A percentile compares a stretch with the other conserved stretches of the same genome.
phyloP scores from a whole-genome alignment of 2,329 filamentous ascomycete genomes.

The Ascosphaera apis region DNA sequence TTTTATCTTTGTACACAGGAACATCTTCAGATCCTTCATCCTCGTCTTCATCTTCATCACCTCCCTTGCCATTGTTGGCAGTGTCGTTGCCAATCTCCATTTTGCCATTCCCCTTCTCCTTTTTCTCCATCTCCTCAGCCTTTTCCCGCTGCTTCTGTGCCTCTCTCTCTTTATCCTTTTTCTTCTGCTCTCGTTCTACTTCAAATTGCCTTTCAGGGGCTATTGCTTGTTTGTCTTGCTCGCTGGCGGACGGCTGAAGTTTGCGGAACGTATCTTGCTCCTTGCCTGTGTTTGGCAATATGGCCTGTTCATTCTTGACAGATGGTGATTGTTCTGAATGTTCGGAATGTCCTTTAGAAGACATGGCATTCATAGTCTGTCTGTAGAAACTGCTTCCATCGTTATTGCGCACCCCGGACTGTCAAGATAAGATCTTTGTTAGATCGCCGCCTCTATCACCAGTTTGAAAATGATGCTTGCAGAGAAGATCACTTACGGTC shows the following conservation, averaged over 20 bases:
- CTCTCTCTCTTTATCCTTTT: slow-evolving; percentile 25
- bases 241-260: slow-evolving; percentile 46
- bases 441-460: slow-evolving; percentile 2
- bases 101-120: background rate
- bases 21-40: slow-evolving; percentile 2
- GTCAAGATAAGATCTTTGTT: slow-evolving; percentile 1
- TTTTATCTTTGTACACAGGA: too few relatives aligned
- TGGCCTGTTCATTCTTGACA: background rate
- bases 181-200: background rate
- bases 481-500: slow-evolving; percentile 29
- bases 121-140: slow-evolving; percentile 24
- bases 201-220: slow-evolving; percentile 29
- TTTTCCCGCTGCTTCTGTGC: slow-evolving; percentile 9
- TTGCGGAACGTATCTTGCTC: slow-evolving; percentile 27
- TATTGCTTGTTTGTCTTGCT: slow-evolving; percentile 41
- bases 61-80: background rate
- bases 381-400: slow-evolving; percentile 29
- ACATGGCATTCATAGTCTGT: slow-evolving; percentile 31
- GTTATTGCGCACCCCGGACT: slow-evolving; percentile 19
- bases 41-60: background rate
- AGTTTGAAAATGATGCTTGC: slow-evolving; percentile 1
- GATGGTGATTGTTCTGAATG: background rate
- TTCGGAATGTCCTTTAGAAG: slow-evolving; percentile 4
- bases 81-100: background rate
- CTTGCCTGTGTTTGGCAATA: background rate